phyloP scores from a whole-genome alignment of 2,329 filamentous ascomycete genomes.

The Hymenoscyphus linearis region DNA sequence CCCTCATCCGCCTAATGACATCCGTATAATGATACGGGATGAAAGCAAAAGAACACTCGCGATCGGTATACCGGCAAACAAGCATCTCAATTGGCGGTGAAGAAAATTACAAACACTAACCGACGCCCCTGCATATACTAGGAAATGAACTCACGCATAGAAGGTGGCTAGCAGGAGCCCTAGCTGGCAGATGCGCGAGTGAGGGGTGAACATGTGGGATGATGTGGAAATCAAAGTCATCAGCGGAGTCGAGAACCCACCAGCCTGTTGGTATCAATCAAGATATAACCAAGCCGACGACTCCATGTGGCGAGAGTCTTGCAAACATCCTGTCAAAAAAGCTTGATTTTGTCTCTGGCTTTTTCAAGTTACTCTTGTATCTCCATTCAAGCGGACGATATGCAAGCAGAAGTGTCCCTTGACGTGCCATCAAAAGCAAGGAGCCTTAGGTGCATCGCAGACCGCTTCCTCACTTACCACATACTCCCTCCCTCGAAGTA shows the following conservation, averaged over 20 bases:
- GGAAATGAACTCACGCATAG: slow-evolving; percentile 12
- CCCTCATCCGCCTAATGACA: slow-evolving; percentile 12
- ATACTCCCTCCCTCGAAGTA: background rate
- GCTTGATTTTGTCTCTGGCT: background rate
- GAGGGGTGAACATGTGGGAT: background rate
- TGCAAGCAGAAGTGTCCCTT: background rate
- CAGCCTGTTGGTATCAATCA: background rate
- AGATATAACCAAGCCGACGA: background rate
- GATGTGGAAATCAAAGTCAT: background rate
- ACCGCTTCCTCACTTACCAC: background rate
- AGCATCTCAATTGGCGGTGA: slow-evolving; percentile 27
- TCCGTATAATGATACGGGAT: slow-evolving; percentile 10
- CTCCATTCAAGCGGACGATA: background rate
- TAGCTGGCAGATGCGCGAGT: slow-evolving; percentile 3
- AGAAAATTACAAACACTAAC: slow-evolving; percentile 19
- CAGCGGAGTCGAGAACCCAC: background rate
- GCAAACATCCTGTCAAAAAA: background rate
- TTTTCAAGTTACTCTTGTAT: background rate
- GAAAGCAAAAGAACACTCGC: slow-evolving; percentile 3
- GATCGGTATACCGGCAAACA: slow-evolving; percentile 14
- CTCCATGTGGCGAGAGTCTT: background rate
- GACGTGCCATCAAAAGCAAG: background rate
- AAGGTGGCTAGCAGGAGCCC: too few relatives aligned
- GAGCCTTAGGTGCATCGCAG: background rate
- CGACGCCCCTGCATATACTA: slow-evolving; percentile 18